phyloP scores from a whole-genome alignment of 495 filamentous ascomycete species.

The Aspergillus asperescens region DNA sequence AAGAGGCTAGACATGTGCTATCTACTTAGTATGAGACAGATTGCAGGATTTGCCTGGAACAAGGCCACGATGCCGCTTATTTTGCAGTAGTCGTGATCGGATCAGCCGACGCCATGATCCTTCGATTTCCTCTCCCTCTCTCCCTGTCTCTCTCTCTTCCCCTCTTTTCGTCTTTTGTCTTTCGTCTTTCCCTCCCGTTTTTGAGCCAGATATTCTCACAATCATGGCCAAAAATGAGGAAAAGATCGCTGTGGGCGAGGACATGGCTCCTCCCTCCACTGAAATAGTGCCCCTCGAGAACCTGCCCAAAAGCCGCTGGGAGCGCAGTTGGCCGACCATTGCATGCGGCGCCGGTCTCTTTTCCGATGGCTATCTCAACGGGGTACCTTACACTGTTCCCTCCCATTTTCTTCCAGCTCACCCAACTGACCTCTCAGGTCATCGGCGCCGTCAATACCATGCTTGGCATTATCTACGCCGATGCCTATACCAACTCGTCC shows the following conservation, averaged over 20 bases:
- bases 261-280: not conserved
- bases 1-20: too few species aligned
- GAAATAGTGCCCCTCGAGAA: constrained; percentile 35
- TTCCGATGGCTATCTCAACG: constrained; percentile 87
- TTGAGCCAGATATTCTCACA: not conserved
- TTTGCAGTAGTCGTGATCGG: too few species aligned
- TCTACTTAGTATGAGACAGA: too few species aligned
- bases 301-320: constrained; percentile 47
- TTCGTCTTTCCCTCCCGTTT: not conserved
- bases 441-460: constrained; percentile 79
- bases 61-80: too few species aligned
- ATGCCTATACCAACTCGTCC: constrained; percentile 56
- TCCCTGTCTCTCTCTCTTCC: not conserved
- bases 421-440: constrained; percentile 46
- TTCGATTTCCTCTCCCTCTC: not conserved
- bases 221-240: constrained; percentile 4
- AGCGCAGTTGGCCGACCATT: constrained; percentile 60
- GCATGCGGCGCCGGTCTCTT: constrained; percentile 88
- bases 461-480: constrained; percentile 55
- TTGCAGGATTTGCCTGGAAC: too few species aligned
- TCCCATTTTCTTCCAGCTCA: not conserved
- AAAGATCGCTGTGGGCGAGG: not conserved
- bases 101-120: too few species aligned
- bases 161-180: not conserved
- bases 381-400: constrained; percentile 37